Percentiles rank a stretch among this genome's conserved stretches.
Evolutionary conservation across 139 green algal species (phyloP).

Genomic region (Dunaliella primolecta): DNA sequence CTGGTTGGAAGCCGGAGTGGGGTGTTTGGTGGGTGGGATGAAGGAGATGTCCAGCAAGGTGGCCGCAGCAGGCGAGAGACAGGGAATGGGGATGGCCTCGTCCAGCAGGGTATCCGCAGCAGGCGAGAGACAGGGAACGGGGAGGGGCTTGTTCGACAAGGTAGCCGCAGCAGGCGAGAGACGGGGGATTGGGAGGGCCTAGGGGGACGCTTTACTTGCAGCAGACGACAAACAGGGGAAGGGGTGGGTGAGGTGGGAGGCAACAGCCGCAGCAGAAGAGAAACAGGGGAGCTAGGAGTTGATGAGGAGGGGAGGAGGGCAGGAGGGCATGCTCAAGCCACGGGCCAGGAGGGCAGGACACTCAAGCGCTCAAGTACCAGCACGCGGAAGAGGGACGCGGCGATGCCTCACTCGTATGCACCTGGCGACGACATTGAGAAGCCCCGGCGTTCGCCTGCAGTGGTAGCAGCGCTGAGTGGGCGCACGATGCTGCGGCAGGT

Average conservation of each 20-base stretch:
- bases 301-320: neutral
- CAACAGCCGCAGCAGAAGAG: too few relatives aligned
- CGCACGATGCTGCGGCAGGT: neutral
- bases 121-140: neutral
- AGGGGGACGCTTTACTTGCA: too few relatives aligned
- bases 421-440: neutral
- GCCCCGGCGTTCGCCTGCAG: neutral
- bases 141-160: too few relatives aligned
- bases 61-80: neutral
- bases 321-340: too few relatives aligned
- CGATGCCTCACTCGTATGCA: neutral
- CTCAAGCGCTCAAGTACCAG: neutral
- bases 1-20: too few relatives aligned
- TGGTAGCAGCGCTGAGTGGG: neutral
- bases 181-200: too few relatives aligned
- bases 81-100: neutral
- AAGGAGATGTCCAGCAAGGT: too few relatives aligned
- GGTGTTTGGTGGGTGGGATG: too few relatives aligned
- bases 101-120: too few relatives aligned
- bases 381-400: neutral
- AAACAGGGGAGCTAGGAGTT: too few relatives aligned
- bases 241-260: too few relatives aligned
- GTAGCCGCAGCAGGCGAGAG: neutral
- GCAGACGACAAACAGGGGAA: neutral
- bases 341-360: neutral